Evolutionary conservation across 2,329 filamentous ascomycete genomes (phyloP).

Genomic region (Cordyceps militaris): DNA sequence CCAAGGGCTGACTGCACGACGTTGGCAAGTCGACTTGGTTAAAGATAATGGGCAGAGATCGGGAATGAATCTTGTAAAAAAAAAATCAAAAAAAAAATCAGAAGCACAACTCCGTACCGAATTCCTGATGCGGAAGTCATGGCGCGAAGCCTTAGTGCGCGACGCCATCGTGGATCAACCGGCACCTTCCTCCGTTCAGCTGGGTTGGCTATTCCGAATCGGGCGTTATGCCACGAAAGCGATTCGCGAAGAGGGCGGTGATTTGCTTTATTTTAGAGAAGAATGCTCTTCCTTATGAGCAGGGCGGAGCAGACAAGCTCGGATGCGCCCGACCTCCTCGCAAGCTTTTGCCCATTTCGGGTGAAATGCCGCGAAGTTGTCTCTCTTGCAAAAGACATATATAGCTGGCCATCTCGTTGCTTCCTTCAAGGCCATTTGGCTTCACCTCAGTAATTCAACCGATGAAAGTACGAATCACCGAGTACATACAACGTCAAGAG

Average conservation of each 20-base stretch:
- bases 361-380: background rate
- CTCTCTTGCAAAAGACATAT: background rate
- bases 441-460: too few species aligned
- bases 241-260: background rate
- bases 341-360: background rate
- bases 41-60: too few species aligned
- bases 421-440: background rate
- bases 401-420: background rate
- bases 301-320: background rate
- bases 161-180: background rate
- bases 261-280: too few species aligned
- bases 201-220: background rate
- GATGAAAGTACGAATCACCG: too few species aligned
- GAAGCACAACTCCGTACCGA: too few species aligned
- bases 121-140: too few species aligned
- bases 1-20: background rate
- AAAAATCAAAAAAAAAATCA: too few species aligned
- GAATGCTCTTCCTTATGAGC: background rate
- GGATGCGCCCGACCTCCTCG: background rate
- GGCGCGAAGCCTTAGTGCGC: background rate
- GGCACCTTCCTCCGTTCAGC: background rate
- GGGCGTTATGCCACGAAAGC: constrained; percentile 11
- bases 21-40: too few species aligned
- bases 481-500: too few species aligned
- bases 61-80: too few species aligned